phyloP scores from a whole-genome alignment of 345 rosid species.

The Corchorus capsularis region DNA sequence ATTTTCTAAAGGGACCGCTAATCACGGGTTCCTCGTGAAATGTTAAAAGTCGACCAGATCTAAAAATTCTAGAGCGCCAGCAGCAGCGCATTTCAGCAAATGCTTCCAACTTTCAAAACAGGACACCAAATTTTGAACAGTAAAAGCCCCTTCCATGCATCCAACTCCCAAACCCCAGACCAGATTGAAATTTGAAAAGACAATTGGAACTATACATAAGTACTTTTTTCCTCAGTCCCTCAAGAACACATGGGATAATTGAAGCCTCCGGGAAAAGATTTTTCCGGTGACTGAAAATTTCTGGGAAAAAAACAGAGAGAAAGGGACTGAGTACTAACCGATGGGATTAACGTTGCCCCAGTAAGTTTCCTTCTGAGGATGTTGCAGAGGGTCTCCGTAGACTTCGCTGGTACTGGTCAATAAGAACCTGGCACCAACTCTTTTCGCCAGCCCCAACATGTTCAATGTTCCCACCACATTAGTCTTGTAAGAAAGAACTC shows the following conservation, averaged over 20 bases:
- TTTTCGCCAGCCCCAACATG: conserved; percentile 93
- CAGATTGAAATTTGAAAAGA: neutral
- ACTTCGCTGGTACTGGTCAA: conserved; percentile 98
- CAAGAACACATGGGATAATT: neutral
- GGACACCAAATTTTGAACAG: neutral
- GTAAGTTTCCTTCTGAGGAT: conserved; percentile 98
- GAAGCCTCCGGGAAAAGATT: neutral
- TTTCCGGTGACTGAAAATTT: conserved; percentile 6
- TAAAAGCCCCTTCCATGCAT: neutral
- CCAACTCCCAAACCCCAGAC: neutral
- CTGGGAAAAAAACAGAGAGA: neutral
- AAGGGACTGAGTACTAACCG: conserved; percentile 42
- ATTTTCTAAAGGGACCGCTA: neutral
- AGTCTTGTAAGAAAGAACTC: conserved; percentile 55
- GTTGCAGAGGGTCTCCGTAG: conserved; percentile 98
- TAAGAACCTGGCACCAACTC: conserved; percentile 89
- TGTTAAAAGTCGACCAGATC: conserved; percentile 17
- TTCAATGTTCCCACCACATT: conserved; percentile 96
- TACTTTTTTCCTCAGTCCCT: neutral
- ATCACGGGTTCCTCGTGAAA: conserved; percentile 21
- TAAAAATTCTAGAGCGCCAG: neutral
- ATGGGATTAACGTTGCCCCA: conserved; percentile 99
- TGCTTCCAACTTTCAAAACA: neutral
- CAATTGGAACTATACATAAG: neutral
- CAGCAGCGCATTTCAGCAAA: neutral